Evolutionary conservation across 352 stramenopile genomes (phyloP).

Genomic region (Pythium oligandrum): DNA sequence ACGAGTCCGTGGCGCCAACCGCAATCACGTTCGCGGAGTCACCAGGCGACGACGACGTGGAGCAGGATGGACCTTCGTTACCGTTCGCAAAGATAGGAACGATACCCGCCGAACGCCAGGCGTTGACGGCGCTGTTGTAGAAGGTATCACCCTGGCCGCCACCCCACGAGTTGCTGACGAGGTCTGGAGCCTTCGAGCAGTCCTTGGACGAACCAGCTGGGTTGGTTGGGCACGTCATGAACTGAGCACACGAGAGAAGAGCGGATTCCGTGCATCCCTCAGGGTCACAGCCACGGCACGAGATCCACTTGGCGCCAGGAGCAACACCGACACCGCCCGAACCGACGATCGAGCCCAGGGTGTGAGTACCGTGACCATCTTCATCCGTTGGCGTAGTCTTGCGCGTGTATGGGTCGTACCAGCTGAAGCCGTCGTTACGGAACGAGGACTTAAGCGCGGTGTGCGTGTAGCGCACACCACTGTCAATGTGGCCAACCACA

Average conservation of each 20-base stretch:
- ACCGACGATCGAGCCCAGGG: constrained; percentile 32
- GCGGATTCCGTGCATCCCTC: constrained; percentile 12
- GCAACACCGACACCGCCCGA: constrained; percentile 30
- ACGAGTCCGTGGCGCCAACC: constrained; percentile 19
- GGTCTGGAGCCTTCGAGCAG: constrained; percentile 27
- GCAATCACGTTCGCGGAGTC: constrained; percentile 22
- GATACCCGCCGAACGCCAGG: constrained; percentile 23
- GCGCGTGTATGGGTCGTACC: constrained; percentile 23
- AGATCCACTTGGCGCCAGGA: constrained; percentile 29
- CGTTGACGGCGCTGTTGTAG: constrained; percentile 14
- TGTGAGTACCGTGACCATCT: constrained; percentile 27
- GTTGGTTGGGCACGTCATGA: constrained; percentile 31
- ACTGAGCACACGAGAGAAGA: constrained; percentile 28
- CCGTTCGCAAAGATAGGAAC: constrained; percentile 27
- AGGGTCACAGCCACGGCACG: constrained; percentile 19
- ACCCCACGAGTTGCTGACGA: constrained; percentile 34
- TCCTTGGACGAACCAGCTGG: constrained; percentile 14
- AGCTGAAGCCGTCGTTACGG: constrained; percentile 18
- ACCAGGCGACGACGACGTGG: constrained; percentile 16
- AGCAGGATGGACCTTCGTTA: constrained; percentile 22
- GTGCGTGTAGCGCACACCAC: constrained; percentile 24
- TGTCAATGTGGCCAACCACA: constrained; percentile 30
- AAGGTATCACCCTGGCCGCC: constrained; percentile 9
- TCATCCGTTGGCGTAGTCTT: constrained; percentile 15
- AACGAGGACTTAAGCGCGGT: constrained; percentile 20